Base-by-base conservation (phyloP, 805 yeast genomes). In the Phaffomyces thermotolerans region DNA sequence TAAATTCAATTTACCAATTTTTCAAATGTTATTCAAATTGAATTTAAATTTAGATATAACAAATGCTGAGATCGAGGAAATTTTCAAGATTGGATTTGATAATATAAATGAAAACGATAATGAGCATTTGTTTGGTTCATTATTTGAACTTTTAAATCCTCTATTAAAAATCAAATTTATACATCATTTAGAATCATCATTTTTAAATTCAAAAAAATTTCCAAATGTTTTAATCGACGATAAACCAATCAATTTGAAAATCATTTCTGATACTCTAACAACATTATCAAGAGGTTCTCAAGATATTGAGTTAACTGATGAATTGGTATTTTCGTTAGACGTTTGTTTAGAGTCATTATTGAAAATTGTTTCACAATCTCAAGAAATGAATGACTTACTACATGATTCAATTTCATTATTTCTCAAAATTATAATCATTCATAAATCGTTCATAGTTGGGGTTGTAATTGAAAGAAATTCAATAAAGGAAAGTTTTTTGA, bases 361-460 rank as follows among this genome's bases (percentile, higher is more conserved):
- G 10, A 57, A 52, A 33, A 44, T 49, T 3, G 56, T 54, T 8
- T 43, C 52, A 3, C 54, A 56, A 31, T 34, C 52, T 3, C 54
- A 51, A 4, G 42, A 41, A 23, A 37, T 48, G 8, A 22, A 18
- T 10, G 52, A 47, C 3, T 42, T 45, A 10, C 36, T 58, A 10
- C 43, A 45, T 32, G 39, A 49, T 50, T 51, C 77, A 0, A 66
- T 79, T 6, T 68, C 75, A 8, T 64, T 78, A 24, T 68, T 76
- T 46, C 63, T 79, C 45, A 66, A 79, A 44, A 74, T 80, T 14
- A 61, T 80, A n/a, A 68, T 78, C 38, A 73, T 80, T 39, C 85
- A 80, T 56, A 76, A 76, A 52, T 57, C 63, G 4, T 68, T 74
- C 17, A 59, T 81, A 33, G 73, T 74, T 15, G 64, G 68, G 7